A percentile compares a stretch with the other conserved stretches of the same genome.
phyloP scores from a whole-genome alignment of 2,329 filamentous ascomycete genomes.

The Nothophoma quercina region DNA sequence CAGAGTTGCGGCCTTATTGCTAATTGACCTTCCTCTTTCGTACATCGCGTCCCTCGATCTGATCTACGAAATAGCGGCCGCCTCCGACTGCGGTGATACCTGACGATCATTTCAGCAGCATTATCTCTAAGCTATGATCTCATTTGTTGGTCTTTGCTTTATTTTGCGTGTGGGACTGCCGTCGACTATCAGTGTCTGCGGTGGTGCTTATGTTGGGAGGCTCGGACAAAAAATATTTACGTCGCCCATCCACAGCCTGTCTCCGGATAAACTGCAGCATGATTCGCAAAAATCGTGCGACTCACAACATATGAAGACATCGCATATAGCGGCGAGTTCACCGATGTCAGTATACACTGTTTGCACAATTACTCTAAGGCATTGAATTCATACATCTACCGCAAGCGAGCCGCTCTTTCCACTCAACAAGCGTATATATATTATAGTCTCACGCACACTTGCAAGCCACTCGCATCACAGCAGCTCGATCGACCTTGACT shows the following conservation, averaged over 20 bases:
- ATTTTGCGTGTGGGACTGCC: neutral
- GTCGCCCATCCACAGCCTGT: no score
- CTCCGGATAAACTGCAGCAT: no score
- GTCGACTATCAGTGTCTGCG: no score
- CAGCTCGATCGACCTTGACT: neutral
- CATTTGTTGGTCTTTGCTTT: constrained; percentile 1
- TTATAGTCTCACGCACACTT: constrained; percentile 3
- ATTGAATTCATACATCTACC: neutral
- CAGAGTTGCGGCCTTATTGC: constrained; percentile 17
- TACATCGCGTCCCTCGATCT: constrained; percentile 13
- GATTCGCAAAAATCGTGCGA: neutral
- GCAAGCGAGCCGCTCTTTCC: neutral
- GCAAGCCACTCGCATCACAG: constrained; percentile 15
- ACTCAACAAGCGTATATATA: neutral
- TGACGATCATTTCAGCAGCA: constrained; percentile 6
- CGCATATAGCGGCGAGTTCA: neutral
- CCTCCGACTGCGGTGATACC: constrained; percentile 14
- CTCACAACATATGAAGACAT: neutral
- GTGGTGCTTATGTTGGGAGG: no score
- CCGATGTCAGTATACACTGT: neutral
- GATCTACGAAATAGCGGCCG: constrained; percentile 18
- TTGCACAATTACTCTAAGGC: neutral
- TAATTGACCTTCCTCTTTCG: constrained; percentile 29
- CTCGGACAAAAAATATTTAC: no score
- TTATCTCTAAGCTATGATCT: constrained; percentile 11